These are phyloP conservation scores for Arabis alpina DNA, from an alignment of 345 rosid genomes.

Conservation along the genomic window DNA sequence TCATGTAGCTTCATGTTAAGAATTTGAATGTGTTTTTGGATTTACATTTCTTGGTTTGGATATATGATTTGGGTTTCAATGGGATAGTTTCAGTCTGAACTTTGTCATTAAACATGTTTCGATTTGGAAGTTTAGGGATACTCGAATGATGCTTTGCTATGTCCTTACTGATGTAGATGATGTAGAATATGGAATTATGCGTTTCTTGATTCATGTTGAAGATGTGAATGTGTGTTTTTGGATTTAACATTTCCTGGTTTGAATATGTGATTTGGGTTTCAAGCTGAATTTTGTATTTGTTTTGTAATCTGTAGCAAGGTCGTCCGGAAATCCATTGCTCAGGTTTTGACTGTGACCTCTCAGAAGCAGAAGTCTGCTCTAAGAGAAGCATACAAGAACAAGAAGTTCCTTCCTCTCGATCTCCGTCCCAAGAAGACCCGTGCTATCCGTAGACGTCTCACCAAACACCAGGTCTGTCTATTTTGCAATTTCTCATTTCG, in stretches of 20 bases:
- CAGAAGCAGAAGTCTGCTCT: constrained; percentile 85
- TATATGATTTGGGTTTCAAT: too few species aligned
- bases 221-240: not conserved
- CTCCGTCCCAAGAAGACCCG: constrained; percentile 98
- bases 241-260: not conserved
- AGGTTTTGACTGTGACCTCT: constrained; percentile 87
- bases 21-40: not conserved
- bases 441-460: constrained; percentile 86
- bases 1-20: not conserved
- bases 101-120: too few species aligned
- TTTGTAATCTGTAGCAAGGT: constrained; percentile 68
- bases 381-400: constrained; percentile 89
- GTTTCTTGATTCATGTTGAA: not conserved
- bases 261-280: not conserved
- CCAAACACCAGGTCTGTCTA: constrained; percentile 77
- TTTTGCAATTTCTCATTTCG: not conserved
- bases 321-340: constrained; percentile 87
- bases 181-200: too few species aligned
- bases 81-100: too few species aligned
- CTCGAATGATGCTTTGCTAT: too few species aligned
- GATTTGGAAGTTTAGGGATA: too few species aligned
- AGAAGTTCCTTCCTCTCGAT: constrained; percentile 93
- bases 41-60: not conserved
- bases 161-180: too few species aligned
- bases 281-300: too few species aligned